Percentiles rank a stretch among this genome's conserved stretches.
phyloP scores from a whole-genome alignment of 2,329 filamentous ascomycete genomes.

The Colletotrichum orbiculare region DNA sequence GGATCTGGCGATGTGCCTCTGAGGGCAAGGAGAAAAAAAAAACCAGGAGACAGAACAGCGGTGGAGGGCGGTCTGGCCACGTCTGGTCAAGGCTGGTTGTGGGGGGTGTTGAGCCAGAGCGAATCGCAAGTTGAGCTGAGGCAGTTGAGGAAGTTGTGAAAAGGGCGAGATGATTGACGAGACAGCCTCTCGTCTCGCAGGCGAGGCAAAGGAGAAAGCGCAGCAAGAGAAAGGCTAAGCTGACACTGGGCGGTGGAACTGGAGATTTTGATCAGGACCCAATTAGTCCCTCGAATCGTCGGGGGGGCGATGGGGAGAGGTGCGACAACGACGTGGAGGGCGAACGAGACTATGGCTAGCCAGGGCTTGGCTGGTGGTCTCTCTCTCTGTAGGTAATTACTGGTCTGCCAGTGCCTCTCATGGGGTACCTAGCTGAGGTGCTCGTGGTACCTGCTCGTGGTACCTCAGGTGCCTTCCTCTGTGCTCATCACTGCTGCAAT shows the following conservation, averaged over 20 bases:
- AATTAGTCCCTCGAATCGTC: slow-evolving; percentile 29
- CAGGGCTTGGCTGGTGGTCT: slow-evolving; percentile 22
- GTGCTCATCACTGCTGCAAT: too few relatives aligned
- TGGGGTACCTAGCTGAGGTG: too few relatives aligned
- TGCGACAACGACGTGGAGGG: slow-evolving; percentile 34
- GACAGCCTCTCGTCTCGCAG: slow-evolving; percentile 8
- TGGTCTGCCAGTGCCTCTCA: slow-evolving; percentile 4
- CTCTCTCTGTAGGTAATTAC: background rate
- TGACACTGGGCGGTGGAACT: slow-evolving; percentile 16
- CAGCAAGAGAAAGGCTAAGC: slow-evolving; percentile 9
- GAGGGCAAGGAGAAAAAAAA: slow-evolving; percentile 20
- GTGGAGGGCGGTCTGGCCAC: slow-evolving; percentile 8
- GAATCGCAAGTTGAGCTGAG: slow-evolving; percentile 12
- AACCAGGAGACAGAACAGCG: background rate
- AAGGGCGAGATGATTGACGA: background rate
- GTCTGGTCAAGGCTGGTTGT: slow-evolving; percentile 3
- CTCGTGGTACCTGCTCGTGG: too few relatives aligned
- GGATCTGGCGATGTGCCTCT: slow-evolving; percentile 19
- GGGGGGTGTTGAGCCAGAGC: too few relatives aligned
- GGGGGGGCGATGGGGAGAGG: slow-evolving; percentile 26
- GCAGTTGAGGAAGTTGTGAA: background rate
- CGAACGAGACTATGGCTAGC: slow-evolving; percentile 34
- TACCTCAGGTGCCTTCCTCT: too few relatives aligned
- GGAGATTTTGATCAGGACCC: slow-evolving; percentile 23
- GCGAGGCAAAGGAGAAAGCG: slow-evolving; percentile 9